A percentile compares a stretch with the other conserved stretches of the same genome.
These are phyloP conservation scores for Coleophoma eucalyptorum DNA, from an alignment of 2,329 filamentous ascomycete species.

Conservation along the genomic window DNA sequence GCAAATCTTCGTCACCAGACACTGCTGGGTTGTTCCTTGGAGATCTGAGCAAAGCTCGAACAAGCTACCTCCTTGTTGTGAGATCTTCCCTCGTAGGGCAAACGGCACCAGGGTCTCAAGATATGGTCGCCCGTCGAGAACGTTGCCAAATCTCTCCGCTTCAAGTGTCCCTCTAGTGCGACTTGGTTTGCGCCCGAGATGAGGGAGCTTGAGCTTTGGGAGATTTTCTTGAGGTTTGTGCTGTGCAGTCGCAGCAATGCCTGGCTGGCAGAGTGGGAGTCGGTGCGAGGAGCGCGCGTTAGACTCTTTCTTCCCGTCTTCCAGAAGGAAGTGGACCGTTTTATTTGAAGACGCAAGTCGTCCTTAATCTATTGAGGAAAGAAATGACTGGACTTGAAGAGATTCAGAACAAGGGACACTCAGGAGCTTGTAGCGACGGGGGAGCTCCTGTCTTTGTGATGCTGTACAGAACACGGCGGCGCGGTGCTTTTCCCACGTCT, in stretches of 20 bases:
- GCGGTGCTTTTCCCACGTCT: too few relatives aligned
- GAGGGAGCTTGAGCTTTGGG: too few relatives aligned
- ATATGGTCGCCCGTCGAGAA: constrained; percentile 4
- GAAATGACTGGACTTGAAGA: too few relatives aligned
- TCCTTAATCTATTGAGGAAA: background rate
- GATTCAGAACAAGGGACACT: constrained; percentile 10
- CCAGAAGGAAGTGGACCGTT: background rate
- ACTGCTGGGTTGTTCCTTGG: constrained; percentile 23
- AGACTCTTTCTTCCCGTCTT: background rate
- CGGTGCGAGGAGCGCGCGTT: background rate
- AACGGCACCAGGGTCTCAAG: constrained; percentile 15
- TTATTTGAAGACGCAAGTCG: background rate
- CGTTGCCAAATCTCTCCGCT: background rate
- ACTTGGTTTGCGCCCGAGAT: background rate
- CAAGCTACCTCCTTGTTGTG: constrained; percentile 22
- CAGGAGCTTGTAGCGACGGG: constrained; percentile 3
- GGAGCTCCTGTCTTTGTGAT: too few relatives aligned
- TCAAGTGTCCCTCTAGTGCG: background rate
- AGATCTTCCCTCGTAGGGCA: constrained; percentile 17
- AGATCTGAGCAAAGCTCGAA: constrained; percentile 3
- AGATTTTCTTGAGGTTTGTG: too few relatives aligned
- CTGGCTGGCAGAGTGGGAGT: background rate
- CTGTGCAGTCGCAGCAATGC: too few relatives aligned
- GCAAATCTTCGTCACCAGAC: constrained; percentile 16
- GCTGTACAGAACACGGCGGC: too few relatives aligned